Base-by-base conservation (phyloP, 495 filamentous ascomycete species). In the Xanthoparmelia taractica region DNA sequence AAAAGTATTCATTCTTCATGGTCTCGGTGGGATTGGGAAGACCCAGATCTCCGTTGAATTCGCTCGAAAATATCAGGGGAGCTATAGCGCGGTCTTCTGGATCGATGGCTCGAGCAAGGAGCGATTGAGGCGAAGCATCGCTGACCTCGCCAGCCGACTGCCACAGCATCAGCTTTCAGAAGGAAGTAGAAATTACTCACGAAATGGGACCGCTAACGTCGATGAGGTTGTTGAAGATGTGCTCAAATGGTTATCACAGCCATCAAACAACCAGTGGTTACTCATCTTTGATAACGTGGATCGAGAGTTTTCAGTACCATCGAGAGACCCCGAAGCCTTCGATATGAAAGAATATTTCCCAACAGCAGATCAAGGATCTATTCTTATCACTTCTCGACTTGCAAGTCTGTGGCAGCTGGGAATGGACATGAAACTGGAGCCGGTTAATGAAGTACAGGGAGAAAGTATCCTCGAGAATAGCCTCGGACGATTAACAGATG, bases 1-100 rank as follows among this genome's bases (percentile, higher is more conserved):
- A 43, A 50, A 45, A 41, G 40, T 60, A 38, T 31, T 67, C 8
- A 59, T 76, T 52, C 63, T 75, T 41, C 66, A 75, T 64, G 76
- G 76, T 36, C 71, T 80, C 64, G 75, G 77, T 6, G 75, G 77
- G 0, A 74, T 74, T 11, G 71, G 72, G 38, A 74, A 74, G 59
- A 74, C 71, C 7, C 71, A 74, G 59, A 58, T 74, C 29, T 67
- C 71, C 18, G 64, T 68, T 23, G 64, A 40, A 59, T 69, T 67
- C 65, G 71, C 68, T 17, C 58, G 41, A 65, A 61, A 40, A 66
- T 65, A 66, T 58, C 41, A 65, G 34, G 56, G 66, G 34, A 62
- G 54, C 17, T 71, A 61, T 52, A 58, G 61, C 25, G 58, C 68
- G 20, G 57, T 71, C 37, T 68, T 71, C 55, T 71, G 68, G 69